Evolutionary conservation across 306 rosid species (phyloP), one percentile per base, ranked within the genome.

Genomic region (Vigna trinervia): DNA sequence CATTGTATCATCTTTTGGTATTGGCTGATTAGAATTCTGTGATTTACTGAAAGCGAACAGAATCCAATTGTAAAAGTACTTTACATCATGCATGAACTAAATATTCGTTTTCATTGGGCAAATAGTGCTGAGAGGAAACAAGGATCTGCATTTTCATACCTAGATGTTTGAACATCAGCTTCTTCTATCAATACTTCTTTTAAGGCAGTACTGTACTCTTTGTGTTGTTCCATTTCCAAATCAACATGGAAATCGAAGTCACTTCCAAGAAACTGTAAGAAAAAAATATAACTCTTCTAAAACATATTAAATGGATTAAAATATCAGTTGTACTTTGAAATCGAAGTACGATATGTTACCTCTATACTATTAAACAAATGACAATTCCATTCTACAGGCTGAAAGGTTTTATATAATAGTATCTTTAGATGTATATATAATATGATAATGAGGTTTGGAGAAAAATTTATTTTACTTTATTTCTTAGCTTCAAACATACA

Each of bases 251-350:
- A 81, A 58, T 87, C 89, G 50, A 83, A 87, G 75, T 87, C 85
- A 69, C 88, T 88, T 59, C 89, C 90, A n/a, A 88, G 90, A 79
- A 95, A 90, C 99, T 95, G 97, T 52, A 79, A 74, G 69, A 52
- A 81, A 76, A 75, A 62, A 80, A 13, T 50, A 36, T 53, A 41
- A 61, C 0, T 34, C 32, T 74, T 51, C 32, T 58, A 56, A 71
- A 32, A 38, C 22, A 51, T 34, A 50, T 79, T 69, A 57, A 17
- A 48, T 41, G 43, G 43, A 46, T 45, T 60, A 34, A 75, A 73
- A 57, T 10, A 23, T 23, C 19, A 26, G 15, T 14, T 12, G 23
- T 78, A 66, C 23, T 26, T 30, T 60, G 52, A 73, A 69, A 72
- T 65, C 65, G 64, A 65, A 71, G 47, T 56, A 47, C 13, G 79